Conservation (phyloP, 108 stramenopile genomes). For the Schizochytrium sp. region DNA sequence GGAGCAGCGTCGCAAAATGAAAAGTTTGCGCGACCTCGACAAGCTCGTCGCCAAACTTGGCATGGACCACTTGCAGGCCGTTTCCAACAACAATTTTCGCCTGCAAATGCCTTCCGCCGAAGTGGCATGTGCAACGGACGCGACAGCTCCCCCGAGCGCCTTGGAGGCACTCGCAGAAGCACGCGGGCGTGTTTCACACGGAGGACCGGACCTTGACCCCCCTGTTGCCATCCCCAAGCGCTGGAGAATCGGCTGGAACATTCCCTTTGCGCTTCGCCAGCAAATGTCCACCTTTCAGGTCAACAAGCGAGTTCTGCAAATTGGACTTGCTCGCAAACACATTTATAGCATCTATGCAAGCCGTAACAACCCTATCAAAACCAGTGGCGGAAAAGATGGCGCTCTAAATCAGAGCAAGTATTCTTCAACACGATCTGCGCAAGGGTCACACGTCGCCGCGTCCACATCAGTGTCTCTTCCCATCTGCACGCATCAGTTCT, state of each 20-base stretch:
- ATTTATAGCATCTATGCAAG: neutral
- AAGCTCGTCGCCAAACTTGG: neutral
- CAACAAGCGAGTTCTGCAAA: neutral
- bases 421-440: neutral
- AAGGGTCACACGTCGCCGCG: too few species aligned
- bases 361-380: neutral
- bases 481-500: neutral
- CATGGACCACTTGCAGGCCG: neutral
- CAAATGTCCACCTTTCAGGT: neutral
- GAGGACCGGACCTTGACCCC: neutral
- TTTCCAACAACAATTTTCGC: neutral
- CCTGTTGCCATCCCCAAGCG: neutral
- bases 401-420: neutral
- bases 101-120: neutral
- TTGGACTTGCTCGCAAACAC: neutral
- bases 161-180: neutral
- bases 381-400: neutral
- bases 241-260: slow-evolving; percentile 6
- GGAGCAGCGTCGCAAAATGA: neutral
- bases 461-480: neutral
- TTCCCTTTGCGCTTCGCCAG: neutral
- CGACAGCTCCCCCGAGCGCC: neutral
- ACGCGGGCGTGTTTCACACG: neutral
- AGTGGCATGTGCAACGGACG: neutral
- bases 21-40: neutral